These are phyloP conservation scores for Acanthamoeba triangularis DNA, from an alignment of 208 protist species.

Conservation along the genomic window DNA sequence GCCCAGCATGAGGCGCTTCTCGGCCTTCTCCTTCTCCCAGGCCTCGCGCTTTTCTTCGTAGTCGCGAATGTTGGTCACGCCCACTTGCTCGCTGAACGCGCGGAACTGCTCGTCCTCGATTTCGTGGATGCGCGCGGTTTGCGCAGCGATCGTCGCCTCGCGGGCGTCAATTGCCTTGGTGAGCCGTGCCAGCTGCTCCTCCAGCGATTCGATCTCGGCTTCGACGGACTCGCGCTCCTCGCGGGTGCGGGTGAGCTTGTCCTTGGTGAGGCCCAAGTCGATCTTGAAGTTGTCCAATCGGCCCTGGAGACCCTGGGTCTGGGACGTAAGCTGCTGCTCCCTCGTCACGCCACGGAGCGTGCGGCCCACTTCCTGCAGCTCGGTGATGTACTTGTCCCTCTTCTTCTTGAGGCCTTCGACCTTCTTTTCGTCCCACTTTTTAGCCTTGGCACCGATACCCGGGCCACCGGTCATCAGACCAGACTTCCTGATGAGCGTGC, in stretches of 20 bases:
- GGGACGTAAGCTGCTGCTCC: conserved; percentile 67
- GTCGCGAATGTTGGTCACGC: conserved; percentile 94
- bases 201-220: conserved; percentile 88
- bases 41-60: conserved; percentile 91
- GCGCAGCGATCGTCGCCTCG: conserved; percentile 33
- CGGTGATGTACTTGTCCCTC: background rate
- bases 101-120: conserved; percentile 94
- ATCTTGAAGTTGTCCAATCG: conserved; percentile 91
- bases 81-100: conserved; percentile 94
- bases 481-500: conserved; percentile 96
- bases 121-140: conserved; percentile 89
- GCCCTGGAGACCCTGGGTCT: conserved; percentile 81
- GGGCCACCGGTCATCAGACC: conserved; percentile 97
- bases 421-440: conserved; percentile 96
- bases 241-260: conserved; percentile 81
- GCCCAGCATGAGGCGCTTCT: conserved; percentile 78
- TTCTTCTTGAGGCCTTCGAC: conserved; percentile 65
- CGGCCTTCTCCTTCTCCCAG: conserved; percentile 87
- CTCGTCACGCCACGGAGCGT: conserved; percentile 33
- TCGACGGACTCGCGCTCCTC: conserved; percentile 82
- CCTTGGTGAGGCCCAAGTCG: conserved; percentile 69
- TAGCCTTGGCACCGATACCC: conserved; percentile 92
- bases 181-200: conserved; percentile 84
- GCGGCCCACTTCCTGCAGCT: conserved; percentile 64
- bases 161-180: conserved; percentile 9